These are phyloP conservation scores for Coemansia sp. DNA, from an alignment of 192 early-diverging fungal genomes.

Conservation along the genomic window DNA sequence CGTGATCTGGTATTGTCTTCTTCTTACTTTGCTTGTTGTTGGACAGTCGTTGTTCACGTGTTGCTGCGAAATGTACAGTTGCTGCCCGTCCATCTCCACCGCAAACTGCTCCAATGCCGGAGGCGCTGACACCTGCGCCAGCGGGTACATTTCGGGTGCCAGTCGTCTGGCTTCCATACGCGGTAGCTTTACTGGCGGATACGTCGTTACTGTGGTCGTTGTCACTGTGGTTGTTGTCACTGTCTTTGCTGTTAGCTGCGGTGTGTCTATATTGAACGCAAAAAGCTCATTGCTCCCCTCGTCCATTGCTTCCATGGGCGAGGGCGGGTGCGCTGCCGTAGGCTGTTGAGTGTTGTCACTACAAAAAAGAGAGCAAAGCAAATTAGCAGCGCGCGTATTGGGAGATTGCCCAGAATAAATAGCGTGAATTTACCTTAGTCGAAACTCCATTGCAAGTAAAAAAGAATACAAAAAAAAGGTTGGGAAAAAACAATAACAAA, in stretches of 20 bases:
- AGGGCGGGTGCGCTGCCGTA: background rate
- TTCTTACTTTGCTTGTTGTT: conserved; percentile 11
- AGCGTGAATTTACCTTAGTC: background rate
- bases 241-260: conserved; percentile 58
- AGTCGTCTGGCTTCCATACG: conserved; percentile 53
- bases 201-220: conserved; percentile 79
- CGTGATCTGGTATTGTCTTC: background rate
- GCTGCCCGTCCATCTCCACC: conserved; percentile 74
- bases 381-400: too few species aligned
- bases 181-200: conserved; percentile 68
- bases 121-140: conserved; percentile 73
- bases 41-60: conserved; percentile 36
- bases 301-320: background rate
- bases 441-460: background rate
- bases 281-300: background rate
- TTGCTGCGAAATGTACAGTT: conserved; percentile 63
- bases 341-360: background rate
- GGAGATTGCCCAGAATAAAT: background rate
- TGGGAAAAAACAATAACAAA: background rate
- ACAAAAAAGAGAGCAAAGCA: background rate
- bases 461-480: background rate
- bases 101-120: conserved; percentile 76
- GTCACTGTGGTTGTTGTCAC: conserved; percentile 72
- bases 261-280: background rate
- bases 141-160: conserved; percentile 65